phyloP scores from a whole-genome alignment of 2,329 filamentous ascomycete species.

The Microsporum canis region DNA sequence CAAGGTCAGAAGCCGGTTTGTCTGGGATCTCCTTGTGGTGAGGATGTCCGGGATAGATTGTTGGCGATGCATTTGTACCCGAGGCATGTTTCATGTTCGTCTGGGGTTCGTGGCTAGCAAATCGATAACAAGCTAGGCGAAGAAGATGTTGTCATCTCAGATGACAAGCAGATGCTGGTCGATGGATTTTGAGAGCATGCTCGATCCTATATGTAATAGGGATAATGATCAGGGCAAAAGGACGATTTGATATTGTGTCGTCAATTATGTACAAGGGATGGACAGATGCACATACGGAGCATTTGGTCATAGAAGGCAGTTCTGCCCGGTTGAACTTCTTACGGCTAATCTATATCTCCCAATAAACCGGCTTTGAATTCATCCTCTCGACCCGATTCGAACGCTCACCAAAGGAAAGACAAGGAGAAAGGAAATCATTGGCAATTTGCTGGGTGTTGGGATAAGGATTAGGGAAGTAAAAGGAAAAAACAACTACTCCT shows the following conservation, averaged over 20 bases:
- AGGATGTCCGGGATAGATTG: background rate
- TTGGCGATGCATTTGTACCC: background rate
- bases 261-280: background rate
- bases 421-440: background rate
- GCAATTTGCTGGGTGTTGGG: background rate
- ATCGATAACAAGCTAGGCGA: background rate
- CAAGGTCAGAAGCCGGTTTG: background rate
- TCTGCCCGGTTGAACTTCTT: background rate
- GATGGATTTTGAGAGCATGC: background rate
- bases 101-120: background rate
- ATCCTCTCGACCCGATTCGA: background rate
- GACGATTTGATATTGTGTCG: background rate
- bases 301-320: background rate
- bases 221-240: background rate
- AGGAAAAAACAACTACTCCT: background rate
- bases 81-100: background rate
- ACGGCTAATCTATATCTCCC: background rate
- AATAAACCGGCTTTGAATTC: background rate
- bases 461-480: background rate
- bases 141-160: background rate
- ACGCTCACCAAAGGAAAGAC: background rate
- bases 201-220: background rate
- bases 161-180: background rate
- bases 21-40: background rate
- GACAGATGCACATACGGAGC: background rate